Evolutionary conservation across 2,329 filamentous ascomycete genomes (phyloP).

Genomic region (Akanthomyces dipterigenus): DNA sequence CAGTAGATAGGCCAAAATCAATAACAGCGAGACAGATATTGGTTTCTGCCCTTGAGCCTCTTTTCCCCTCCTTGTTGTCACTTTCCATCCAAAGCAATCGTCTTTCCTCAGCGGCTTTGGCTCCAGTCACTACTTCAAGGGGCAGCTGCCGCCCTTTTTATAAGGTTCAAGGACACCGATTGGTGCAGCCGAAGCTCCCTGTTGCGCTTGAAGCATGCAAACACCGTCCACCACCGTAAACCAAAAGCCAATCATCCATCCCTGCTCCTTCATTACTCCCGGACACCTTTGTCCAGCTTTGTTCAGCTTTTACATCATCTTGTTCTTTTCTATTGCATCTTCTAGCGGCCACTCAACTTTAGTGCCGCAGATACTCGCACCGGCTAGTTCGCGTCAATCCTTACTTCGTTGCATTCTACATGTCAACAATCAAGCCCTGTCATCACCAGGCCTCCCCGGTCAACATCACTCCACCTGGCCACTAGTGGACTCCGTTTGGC

Average conservation of each 20-base stretch:
- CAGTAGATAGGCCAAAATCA: not conserved
- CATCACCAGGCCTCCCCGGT: slow-evolving; percentile 6
- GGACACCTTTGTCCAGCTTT: not conserved
- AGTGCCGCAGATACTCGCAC: not conserved
- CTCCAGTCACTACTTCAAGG: not conserved
- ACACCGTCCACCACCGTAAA: not conserved
- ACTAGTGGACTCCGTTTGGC: slow-evolving; percentile 4
- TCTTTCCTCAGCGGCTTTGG: not conserved
- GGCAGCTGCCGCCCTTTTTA: slow-evolving; percentile 7
- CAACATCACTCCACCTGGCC: slow-evolving; percentile 3
- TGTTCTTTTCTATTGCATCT: not conserved
- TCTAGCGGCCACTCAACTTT: not conserved
- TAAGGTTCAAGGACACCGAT: not conserved
- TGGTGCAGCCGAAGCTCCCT: not conserved
- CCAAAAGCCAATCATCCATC: not conserved
- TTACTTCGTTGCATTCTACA: not conserved
- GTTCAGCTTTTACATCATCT: not conserved
- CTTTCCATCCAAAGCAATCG: not conserved
- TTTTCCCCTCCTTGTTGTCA: not conserved
- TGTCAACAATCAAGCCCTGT: not conserved
- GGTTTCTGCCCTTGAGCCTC: not conserved
- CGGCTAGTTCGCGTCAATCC: not conserved
- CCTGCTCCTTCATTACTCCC: not conserved
- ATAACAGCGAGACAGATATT: not conserved
- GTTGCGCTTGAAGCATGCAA: not conserved